Base-by-base conservation (phyloP, 2,329 filamentous ascomycete species). In the Xylaria sp. region DNA sequence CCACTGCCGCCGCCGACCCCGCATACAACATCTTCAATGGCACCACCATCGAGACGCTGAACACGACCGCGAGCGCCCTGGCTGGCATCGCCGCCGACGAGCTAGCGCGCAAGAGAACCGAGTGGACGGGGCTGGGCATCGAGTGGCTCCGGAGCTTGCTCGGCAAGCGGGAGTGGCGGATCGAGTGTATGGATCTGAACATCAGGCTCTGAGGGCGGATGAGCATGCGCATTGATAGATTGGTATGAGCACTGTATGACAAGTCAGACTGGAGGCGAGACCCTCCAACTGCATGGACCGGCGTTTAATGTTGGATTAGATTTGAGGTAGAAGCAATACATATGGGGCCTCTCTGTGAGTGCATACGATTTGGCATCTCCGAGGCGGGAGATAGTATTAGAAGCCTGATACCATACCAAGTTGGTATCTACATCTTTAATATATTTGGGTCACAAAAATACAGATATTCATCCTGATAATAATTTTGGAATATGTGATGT, bases 101-200 rank as follows among this genome's bases (percentile, higher is more conserved):
- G 72, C 75, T 88, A 7, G 81, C 83, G n/a, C 80, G 82, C 57
- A 83, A 82, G 65, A 85, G 82, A 66, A 83, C 85, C 6, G 90
- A 91, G 79, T 92, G 92, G 89, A 92, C 92, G 0, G 90, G 93
- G 0, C 84, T 94, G 57, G 93, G 93, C 0, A 84, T 95, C 65
- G 94, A 97, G 80, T 97, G 94, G 94, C 81, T 97, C 68, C 87
- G 94, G 74, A 94, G 89, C 75, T 80, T 97, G 59, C 80, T 97
- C 59, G 94, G 94, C 3, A 89, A 89, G 80, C 89, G 92, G 75
- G 94, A 98, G 79, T 97, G 95, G 93, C 88, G 92, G 74, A 88
- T 99, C 71, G 93, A 95, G 65, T 98, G 94, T 79, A 86, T 99
- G 80, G 94, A 97, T 80, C 88, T 98, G 34, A 90, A 94, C 75